Percentiles rank a stretch among this genome's conserved stretches.
Conservation (phyloP, 2,329 filamentous ascomycete genomes). For the Aspergillus tamarii region DNA sequence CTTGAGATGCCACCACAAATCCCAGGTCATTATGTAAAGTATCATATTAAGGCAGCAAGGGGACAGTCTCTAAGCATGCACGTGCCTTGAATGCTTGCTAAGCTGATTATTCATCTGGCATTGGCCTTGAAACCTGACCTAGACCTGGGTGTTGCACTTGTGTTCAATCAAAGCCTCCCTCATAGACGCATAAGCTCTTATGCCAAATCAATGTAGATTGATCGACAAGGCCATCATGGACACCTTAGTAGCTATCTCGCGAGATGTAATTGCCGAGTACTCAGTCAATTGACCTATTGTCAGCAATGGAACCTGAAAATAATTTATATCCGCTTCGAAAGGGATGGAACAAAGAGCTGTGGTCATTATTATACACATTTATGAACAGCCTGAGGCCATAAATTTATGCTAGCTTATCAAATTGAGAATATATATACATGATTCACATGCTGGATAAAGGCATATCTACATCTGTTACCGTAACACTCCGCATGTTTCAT, state of each 20-base stretch:
- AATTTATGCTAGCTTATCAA: background rate
- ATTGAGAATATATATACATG: background rate
- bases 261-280: background rate
- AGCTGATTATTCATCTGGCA: background rate
- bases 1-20: background rate
- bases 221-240: background rate
- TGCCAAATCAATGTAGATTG: background rate
- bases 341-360: background rate
- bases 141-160: background rate
- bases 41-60: background rate
- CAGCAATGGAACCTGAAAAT: background rate
- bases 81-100: background rate
- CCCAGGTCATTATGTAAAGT: background rate
- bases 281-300: background rate
- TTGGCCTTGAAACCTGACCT: background rate
- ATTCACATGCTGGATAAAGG: no score
- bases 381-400: background rate
- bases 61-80: background rate
- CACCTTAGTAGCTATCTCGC: background rate
- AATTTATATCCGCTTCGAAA: background rate
- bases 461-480: background rate
- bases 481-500: background rate
- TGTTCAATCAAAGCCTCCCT: background rate
- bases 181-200: background rate
- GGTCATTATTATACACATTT: background rate